phyloP scores from a whole-genome alignment of 2,329 filamentous ascomycete species.

The Arthroderma sp. region DNA sequence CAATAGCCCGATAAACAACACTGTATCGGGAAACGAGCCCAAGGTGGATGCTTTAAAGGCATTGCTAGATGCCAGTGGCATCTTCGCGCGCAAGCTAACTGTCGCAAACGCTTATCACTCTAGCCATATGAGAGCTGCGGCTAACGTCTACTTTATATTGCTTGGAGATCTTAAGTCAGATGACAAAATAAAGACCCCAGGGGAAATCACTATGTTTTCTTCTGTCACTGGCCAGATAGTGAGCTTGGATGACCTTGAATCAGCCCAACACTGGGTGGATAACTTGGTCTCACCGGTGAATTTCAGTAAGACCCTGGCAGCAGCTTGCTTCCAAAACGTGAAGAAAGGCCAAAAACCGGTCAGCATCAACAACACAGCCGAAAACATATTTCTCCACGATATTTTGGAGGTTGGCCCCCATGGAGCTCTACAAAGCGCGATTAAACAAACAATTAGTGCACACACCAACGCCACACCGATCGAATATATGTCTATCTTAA shows the following conservation, averaged over 20 bases:
- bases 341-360: not conserved
- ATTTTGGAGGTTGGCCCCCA: not conserved
- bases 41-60: conserved; percentile 25
- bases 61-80: conserved; percentile 15
- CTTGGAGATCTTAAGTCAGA: not conserved
- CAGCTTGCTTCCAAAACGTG: not conserved
- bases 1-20: conserved; percentile 22
- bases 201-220: conserved; percentile 12
- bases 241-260: not conserved
- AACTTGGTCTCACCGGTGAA: conserved; percentile 22
- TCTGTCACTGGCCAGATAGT: conserved; percentile 14
- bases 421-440: not conserved
- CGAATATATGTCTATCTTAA: conserved; percentile 12
- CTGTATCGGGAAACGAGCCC: conserved; percentile 1
- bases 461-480: not conserved
- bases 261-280: conserved; percentile 20
- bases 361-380: not conserved
- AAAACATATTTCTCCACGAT: not conserved
- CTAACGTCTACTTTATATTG: conserved; percentile 11
- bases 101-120: conserved; percentile 20
- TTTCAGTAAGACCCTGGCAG: conserved; percentile 14
- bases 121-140: conserved; percentile 16
- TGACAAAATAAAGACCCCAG: not conserved
- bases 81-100: conserved; percentile 16
- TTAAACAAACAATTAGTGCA: conserved; percentile 5